phyloP scores from a whole-genome alignment of 768 basidiomycete genomes.

The Lactifluus hygrophoroides region DNA sequence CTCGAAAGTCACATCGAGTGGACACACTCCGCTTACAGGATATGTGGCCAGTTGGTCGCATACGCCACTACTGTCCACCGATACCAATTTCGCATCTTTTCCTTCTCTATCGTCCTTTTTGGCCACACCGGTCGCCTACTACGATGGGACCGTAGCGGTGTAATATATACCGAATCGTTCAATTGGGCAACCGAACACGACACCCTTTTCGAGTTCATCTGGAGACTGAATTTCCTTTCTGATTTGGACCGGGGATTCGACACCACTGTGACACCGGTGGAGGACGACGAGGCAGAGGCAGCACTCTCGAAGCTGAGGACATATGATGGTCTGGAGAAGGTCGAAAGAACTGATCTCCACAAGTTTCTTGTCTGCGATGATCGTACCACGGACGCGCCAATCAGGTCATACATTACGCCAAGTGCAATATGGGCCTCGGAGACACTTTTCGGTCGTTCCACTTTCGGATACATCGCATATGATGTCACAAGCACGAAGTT shows the following conservation, averaged over 20 bases:
- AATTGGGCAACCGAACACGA: background rate
- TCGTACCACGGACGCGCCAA: background rate
- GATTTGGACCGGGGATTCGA: background rate
- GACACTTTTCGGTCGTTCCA: background rate
- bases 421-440: background rate
- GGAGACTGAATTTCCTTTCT: constrained; percentile 3
- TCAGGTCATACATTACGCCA: background rate
- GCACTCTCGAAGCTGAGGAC: background rate
- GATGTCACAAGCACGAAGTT: background rate
- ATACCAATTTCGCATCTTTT: constrained; percentile 3
- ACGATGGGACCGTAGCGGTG: constrained; percentile 6
- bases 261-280: background rate
- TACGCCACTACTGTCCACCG: background rate
- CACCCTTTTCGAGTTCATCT: constrained; percentile 1
- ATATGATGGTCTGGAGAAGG: background rate
- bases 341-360: background rate
- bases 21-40: background rate
- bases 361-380: background rate
- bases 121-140: background rate
- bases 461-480: background rate
- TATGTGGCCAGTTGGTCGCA: background rate
- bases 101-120: background rate
- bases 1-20: background rate
- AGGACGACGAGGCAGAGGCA: background rate
- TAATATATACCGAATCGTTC: constrained; percentile 3